Evolutionary conservation across 768 basidiomycete genomes (phyloP), one percentile per base, ranked within the genome.

Genomic region (Pisolithus orientalis): DNA sequence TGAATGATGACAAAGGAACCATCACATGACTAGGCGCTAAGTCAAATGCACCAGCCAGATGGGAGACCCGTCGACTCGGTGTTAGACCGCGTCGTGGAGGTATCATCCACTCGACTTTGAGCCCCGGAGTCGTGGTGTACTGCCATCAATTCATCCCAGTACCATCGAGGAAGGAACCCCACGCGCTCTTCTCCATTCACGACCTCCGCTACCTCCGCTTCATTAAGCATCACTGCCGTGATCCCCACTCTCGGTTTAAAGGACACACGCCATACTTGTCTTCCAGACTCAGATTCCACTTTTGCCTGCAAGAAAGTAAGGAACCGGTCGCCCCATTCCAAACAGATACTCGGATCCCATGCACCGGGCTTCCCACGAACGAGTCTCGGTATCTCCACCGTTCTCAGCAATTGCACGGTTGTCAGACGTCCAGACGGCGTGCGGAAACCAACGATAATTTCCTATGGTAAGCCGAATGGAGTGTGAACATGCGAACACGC

Each of bases 391-490:
- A 94, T 74, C 54, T 90, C 75, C 47, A 87, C 76, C 14, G 92
- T 94, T 59, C 84, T 78, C 70, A 92, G 91, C 10, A 78, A 70
- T 64, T 89, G 88, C 6, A 80, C 74, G 4, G 80, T 82, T 13
- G 75, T 76, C 16, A 91, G 63, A 32, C 80, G 71, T 24, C 91
- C 92, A n/a, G 78, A 68, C 14, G 83, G 84, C 29, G 85, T 90
- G 44, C 92, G 83, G 65, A 94, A 94, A 48, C 92, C 92, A 27
- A 94, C 90, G 9, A 92, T 67, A 47, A 94, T 84, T 66, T 90
- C 86, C 89, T 90, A 57, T 54, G 45, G 25, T 34, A 14, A 29
- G 25, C 9, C 49, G 53, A 39, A 49, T 42, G 32, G 50, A 28
- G 47, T 10, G 52, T 53, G 34, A 57, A 47, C 42, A 21, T 39